A percentile compares a stretch with the other conserved stretches of the same genome.
These are phyloP conservation scores for Onygenales sp. DNA, from an alignment of 2,329 filamentous ascomycete genomes.

Conservation along the genomic window DNA sequence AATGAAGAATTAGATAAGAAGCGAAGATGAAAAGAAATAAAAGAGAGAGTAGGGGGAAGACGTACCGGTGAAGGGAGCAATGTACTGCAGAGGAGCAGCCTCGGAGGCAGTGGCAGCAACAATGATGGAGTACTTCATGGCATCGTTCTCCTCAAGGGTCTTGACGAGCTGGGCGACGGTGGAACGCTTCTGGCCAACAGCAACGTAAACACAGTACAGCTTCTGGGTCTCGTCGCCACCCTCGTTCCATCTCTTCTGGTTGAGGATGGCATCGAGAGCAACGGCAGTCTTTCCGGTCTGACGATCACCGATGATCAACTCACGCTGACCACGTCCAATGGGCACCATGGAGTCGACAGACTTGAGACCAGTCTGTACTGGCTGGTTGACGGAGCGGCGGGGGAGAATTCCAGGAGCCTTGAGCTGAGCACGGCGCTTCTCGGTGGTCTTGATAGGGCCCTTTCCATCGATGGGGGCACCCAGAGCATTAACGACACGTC, in stretches of 20 bases:
- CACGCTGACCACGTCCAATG: slow-evolving; percentile 99
- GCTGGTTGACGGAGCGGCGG: slow-evolving; percentile 93
- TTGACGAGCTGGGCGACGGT: slow-evolving; percentile 99
- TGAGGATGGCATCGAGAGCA: slow-evolving; percentile 93
- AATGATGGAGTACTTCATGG: slow-evolving; percentile 94
- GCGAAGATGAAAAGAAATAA: not conserved
- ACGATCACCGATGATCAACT: slow-evolving; percentile 99
- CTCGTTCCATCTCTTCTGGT: slow-evolving; percentile 98
- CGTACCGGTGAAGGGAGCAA: slow-evolving; percentile 77
- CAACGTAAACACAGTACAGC: slow-evolving; percentile 99
- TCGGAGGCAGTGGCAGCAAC: slow-evolving; percentile 96
- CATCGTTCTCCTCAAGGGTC: slow-evolving; percentile 99
- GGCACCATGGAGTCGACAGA: slow-evolving; percentile 99
- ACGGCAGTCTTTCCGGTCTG: slow-evolving; percentile 99
- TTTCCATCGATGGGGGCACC: slow-evolving; percentile 99
- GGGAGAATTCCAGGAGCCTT: slow-evolving; percentile 99
- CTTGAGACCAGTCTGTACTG: slow-evolving; percentile 98
- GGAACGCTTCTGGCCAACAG: slow-evolving; percentile 98
- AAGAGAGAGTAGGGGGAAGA: slow-evolving; percentile 4
- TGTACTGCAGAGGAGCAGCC: slow-evolving; percentile 87
- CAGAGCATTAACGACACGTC: slow-evolving; percentile 96
- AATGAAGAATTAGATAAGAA: slow-evolving; percentile 3
- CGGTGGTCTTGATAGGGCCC: slow-evolving; percentile 85
- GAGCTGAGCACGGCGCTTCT: slow-evolving; percentile 92
- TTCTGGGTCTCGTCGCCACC: slow-evolving; percentile 85